These are phyloP conservation scores for Globisporangium nunn DNA, from an alignment of 352 stramenopile species.

Conservation along the genomic window DNA sequence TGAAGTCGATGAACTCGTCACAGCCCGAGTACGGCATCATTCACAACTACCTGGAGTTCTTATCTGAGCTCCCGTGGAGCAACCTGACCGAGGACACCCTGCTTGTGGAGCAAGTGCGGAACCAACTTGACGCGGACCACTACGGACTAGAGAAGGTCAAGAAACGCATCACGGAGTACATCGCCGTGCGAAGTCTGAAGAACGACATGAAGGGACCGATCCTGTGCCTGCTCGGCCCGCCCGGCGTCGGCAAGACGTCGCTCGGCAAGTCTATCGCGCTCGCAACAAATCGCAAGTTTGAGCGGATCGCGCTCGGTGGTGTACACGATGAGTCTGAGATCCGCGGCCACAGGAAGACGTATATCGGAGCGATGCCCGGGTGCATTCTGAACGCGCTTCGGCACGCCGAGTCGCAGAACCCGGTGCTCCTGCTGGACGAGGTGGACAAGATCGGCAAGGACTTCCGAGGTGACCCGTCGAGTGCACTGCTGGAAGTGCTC, in stretches of 20 bases:
- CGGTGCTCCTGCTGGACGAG: slow-evolving; percentile 83
- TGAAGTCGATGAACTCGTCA: slow-evolving; percentile 70
- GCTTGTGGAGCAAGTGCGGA: slow-evolving; percentile 42
- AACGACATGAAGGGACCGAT: slow-evolving; percentile 83
- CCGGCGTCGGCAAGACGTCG: slow-evolving; percentile 81
- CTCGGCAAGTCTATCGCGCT: slow-evolving; percentile 73
- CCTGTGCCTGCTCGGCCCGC: slow-evolving; percentile 81
- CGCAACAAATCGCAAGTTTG: slow-evolving; percentile 69
- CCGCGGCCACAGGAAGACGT: slow-evolving; percentile 80
- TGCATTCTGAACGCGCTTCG: slow-evolving; percentile 77
- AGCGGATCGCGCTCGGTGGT: slow-evolving; percentile 67
- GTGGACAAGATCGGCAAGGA: slow-evolving; percentile 80
- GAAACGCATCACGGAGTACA: slow-evolving; percentile 84
- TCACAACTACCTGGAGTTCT: slow-evolving; percentile 82
- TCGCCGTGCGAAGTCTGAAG: slow-evolving; percentile 77
- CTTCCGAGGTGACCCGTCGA: slow-evolving; percentile 55
- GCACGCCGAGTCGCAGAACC: slow-evolving; percentile 69
- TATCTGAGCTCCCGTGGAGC: slow-evolving; percentile 66
- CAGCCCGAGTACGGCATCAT: slow-evolving; percentile 75
- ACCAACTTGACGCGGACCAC: slow-evolving; percentile 69
- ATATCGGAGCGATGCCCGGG: slow-evolving; percentile 83
- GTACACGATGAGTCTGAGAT: slow-evolving; percentile 84
- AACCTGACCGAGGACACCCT: slow-evolving; percentile 46
- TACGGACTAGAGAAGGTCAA: slow-evolving; percentile 82
- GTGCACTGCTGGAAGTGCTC: slow-evolving; percentile 78